A percentile compares a stretch with the other conserved stretches of the same genome.
Evolutionary conservation across 192 early-diverging fungal genomes (phyloP).

Genomic region (Spinellus fusiger): DNA sequence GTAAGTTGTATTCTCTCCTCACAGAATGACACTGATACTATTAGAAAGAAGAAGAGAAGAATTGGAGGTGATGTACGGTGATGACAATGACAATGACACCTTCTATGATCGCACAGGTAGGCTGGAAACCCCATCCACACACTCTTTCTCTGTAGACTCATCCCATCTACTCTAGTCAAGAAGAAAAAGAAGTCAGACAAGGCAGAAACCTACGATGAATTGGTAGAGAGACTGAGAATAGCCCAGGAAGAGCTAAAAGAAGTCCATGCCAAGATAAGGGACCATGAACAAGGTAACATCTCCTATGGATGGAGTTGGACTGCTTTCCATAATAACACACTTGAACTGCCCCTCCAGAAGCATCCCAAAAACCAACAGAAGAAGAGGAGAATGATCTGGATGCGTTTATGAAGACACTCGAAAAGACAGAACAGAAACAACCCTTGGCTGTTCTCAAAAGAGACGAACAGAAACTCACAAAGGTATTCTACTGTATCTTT

Average conservation of each 20-base stretch:
- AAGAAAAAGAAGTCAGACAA: constrained; percentile 36
- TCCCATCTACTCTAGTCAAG: constrained; percentile 23
- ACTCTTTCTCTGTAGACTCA: not conserved
- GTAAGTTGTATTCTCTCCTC: constrained; percentile 30
- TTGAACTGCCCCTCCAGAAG: not conserved
- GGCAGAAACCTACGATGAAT: constrained; percentile 64
- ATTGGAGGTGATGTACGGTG: constrained; percentile 31
- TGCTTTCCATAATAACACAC: not conserved
- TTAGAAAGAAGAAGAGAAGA: constrained; percentile 18
- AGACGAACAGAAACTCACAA: constrained; percentile 38
- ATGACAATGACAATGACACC: constrained; percentile 56
- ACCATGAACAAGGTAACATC: constrained; percentile 24
- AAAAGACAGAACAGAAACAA: constrained; percentile 30
- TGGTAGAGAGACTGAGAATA: constrained; percentile 43
- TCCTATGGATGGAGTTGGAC: not conserved
- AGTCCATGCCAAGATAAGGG: constrained; percentile 30
- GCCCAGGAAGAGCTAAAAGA: constrained; percentile 27
- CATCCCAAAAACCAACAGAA: not conserved
- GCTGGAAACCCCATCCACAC: not conserved
- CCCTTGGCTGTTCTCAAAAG: constrained; percentile 35
- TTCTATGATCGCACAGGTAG: constrained; percentile 62
- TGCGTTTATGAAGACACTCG: constrained; percentile 56
- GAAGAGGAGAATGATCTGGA: constrained; percentile 57
- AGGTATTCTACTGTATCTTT: constrained; percentile 8
- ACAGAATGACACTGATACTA: not conserved